Percentiles rank a stretch among this genome's conserved stretches.
These are phyloP conservation scores for Monosporascus sp. DNA, from an alignment of 2,329 filamentous ascomycete species.

Conservation along the genomic window DNA sequence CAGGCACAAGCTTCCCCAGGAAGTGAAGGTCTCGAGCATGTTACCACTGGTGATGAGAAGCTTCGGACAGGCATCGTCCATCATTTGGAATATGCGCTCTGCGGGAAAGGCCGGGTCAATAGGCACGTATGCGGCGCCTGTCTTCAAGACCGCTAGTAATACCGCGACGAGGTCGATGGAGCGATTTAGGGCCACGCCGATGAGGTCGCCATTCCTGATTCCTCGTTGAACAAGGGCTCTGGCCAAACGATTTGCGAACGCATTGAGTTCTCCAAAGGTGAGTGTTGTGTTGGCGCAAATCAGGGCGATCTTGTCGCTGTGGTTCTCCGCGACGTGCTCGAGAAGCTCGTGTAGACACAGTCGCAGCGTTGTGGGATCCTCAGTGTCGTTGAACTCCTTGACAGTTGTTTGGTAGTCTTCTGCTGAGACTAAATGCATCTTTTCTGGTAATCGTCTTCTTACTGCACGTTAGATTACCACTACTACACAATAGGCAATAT, in stretches of 20 bases:
- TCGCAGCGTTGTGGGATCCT: conserved; percentile 4
- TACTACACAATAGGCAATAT: too few species aligned
- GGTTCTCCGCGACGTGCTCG: conserved; percentile 6
- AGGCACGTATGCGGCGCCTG: conserved; percentile 27
- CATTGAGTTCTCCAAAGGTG: conserved; percentile 17
- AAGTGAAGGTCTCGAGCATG: conserved; percentile 5
- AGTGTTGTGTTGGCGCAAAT: conserved; percentile 11
- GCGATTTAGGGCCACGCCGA: conserved; percentile 22
- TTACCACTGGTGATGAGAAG: conserved; percentile 13
- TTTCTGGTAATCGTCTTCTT: conserved; percentile 3
- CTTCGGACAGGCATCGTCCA: conserved; percentile 21
- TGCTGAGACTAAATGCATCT: conserved; percentile 2
- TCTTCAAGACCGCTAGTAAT: conserved; percentile 22
- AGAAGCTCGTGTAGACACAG: conserved; percentile 14
- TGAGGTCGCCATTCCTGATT: conserved; percentile 16
- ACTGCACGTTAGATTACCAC: too few species aligned
- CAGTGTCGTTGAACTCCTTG: conserved; percentile 7
- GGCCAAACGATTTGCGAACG: conserved; percentile 16
- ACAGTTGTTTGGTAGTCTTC: conserved; percentile 5
- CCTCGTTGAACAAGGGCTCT: conserved; percentile 12
- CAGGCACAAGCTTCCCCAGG: conserved; percentile 12
- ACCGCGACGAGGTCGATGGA: conserved; percentile 18
- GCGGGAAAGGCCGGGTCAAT: conserved; percentile 23
- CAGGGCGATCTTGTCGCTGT: conserved; percentile 14
- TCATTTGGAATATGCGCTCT: conserved; percentile 23